Evolutionary conservation across 2,329 filamentous ascomycete genomes (phyloP).

Genomic region (Colletotrichum sp.): DNA sequence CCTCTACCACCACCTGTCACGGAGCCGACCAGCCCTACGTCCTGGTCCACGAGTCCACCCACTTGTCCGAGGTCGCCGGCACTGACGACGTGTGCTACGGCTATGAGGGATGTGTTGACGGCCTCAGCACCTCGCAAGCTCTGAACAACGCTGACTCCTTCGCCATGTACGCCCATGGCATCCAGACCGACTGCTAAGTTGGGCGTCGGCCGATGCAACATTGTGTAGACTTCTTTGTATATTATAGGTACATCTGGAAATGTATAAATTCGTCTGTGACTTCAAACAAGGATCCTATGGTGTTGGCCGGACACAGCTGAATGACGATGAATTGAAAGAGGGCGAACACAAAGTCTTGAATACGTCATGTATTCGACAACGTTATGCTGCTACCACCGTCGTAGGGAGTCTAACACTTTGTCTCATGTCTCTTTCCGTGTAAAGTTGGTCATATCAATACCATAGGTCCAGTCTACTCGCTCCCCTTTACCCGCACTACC

Average conservation of each 20-base stretch:
- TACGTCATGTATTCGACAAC: neutral
- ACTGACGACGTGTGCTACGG: slow-evolving; percentile 39
- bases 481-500: neutral
- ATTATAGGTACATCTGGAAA: neutral
- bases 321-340: neutral
- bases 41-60: slow-evolving; percentile 68
- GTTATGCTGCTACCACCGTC: rapidly evolving
- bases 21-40: slow-evolving; percentile 59
- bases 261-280: neutral
- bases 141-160: slow-evolving; percentile 22
- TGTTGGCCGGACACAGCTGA: neutral
- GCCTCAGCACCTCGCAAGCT: slow-evolving; percentile 6
- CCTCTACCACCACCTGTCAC: slow-evolving; percentile 57
- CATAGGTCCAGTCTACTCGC: rapidly evolving
- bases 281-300: rapidly evolving
- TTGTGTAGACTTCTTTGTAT: neutral
- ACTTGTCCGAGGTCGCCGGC: slow-evolving; percentile 60
- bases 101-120: slow-evolving; percentile 26
- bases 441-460: neutral
- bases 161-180: slow-evolving; percentile 17
- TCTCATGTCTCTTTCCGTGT: neutral
- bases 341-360: rapidly evolving
- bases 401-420: neutral
- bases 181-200: neutral
- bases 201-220: neutral